Evolutionary conservation across 2,329 filamentous ascomycete genomes (phyloP).

Genomic region (Biscogniauxia marginata): DNA sequence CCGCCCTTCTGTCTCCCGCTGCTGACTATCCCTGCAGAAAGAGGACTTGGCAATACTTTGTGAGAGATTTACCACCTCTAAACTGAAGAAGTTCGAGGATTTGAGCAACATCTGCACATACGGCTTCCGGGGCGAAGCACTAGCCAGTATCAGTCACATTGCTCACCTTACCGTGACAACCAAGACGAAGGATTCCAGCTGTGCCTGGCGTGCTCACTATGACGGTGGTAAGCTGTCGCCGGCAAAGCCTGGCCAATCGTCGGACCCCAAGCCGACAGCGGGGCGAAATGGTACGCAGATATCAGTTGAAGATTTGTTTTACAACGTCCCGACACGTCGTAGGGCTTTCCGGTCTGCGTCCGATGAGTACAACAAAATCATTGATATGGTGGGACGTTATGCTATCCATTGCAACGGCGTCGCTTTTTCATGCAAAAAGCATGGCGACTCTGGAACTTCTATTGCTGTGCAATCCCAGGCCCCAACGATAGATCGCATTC

Average conservation of each 20-base stretch:
- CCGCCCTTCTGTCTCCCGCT: background rate
- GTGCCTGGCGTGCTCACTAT: constrained; percentile 90
- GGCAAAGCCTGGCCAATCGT: constrained; percentile 80
- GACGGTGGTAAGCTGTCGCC: constrained; percentile 77
- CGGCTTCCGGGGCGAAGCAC: constrained; percentile 93
- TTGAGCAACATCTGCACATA: constrained; percentile 88
- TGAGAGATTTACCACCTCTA: constrained; percentile 95
- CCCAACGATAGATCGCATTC: constrained; percentile 76
- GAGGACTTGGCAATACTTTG: constrained; percentile 90
- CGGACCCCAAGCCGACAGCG: constrained; percentile 84
- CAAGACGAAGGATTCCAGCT: constrained; percentile 81
- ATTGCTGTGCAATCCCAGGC: constrained; percentile 76
- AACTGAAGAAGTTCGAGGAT: constrained; percentile 91
- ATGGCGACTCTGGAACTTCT: constrained; percentile 80
- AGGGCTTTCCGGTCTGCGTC: constrained; percentile 86
- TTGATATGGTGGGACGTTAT: constrained; percentile 91
- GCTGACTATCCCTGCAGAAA: constrained; percentile 54
- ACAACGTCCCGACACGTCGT: constrained; percentile 86
- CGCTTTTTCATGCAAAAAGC: constrained; percentile 94
- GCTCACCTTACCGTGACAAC: constrained; percentile 95
- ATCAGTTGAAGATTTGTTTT: constrained; percentile 94
- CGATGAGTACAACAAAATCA: constrained; percentile 97
- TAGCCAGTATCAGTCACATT: constrained; percentile 98
- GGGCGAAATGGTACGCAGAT: constrained; percentile 92
- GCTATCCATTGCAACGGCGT: constrained; percentile 90